phyloP scores from a whole-genome alignment of 1,284 basidiomycete species.

The Ceratobasidium sp. region DNA sequence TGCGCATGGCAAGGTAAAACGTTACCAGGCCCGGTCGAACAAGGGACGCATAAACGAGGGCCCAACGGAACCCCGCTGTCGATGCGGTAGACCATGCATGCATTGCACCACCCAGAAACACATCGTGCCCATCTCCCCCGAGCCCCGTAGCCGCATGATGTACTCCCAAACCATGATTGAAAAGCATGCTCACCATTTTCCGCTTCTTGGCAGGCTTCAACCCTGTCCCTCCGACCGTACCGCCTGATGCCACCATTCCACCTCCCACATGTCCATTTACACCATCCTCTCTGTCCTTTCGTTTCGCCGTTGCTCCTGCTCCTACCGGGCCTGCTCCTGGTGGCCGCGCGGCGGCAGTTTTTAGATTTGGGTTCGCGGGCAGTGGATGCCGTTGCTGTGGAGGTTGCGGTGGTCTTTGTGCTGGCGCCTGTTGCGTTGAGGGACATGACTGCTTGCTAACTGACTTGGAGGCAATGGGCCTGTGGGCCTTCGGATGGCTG shows the following conservation, averaged over 20 bases:
- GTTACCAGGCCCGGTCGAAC: neutral
- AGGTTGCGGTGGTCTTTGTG: conserved; percentile 1
- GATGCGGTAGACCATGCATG: neutral
- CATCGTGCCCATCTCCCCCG: neutral
- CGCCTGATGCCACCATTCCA: conserved; percentile 5
- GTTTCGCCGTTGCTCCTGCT: conserved; percentile 5
- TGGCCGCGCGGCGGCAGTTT: neutral
- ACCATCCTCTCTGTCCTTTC: conserved; percentile 28
- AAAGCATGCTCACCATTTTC: conserved; percentile 25
- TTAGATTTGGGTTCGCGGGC: conserved; percentile 22
- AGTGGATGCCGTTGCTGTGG: conserved; percentile 20
- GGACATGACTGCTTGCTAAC: conserved; percentile 14
- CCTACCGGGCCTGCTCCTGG: conserved; percentile 13
- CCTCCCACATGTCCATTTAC: conserved; percentile 14
- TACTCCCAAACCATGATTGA: neutral
- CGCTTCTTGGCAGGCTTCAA: conserved; percentile 33
- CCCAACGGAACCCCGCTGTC: neutral
- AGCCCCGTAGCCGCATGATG: neutral
- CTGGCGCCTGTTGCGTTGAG: neutral
- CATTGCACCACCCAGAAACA: neutral
- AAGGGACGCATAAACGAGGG: neutral
- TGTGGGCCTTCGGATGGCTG: conserved; percentile 13
- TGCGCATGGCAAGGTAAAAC: too few relatives aligned
- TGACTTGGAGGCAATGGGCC: conserved; percentile 13
- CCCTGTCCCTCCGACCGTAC: conserved; percentile 11